phyloP scores from a whole-genome alignment of 2,329 filamentous ascomycete genomes.

The Fusarium floridanum region DNA sequence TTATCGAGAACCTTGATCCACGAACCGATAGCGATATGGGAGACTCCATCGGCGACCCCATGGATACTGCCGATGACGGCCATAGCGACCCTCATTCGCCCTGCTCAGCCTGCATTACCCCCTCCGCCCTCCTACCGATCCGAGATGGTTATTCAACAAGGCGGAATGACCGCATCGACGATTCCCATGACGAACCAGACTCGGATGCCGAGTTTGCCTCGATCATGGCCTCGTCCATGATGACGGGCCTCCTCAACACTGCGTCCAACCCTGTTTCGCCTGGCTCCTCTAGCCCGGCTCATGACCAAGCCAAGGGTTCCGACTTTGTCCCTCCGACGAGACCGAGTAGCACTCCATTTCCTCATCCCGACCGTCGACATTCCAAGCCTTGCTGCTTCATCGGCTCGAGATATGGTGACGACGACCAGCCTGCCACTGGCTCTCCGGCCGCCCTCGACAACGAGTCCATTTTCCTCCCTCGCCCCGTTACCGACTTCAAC shows the following conservation, averaged over 20 bases:
- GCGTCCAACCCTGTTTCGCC: conserved; percentile 68
- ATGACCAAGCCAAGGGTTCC: conserved; percentile 60
- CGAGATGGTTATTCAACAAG: conserved; percentile 40
- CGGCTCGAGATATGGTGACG: conserved; percentile 40
- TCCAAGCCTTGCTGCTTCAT: conserved; percentile 46
- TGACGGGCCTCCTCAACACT: conserved; percentile 53
- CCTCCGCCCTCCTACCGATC: conserved; percentile 42
- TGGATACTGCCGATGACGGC: conserved; percentile 43
- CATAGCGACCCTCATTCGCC: conserved; percentile 30
- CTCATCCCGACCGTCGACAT: conserved; percentile 64
- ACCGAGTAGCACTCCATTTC: conserved; percentile 72
- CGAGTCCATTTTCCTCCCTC: conserved; percentile 31
- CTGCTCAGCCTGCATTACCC: conserved; percentile 35
- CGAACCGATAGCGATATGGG: conserved; percentile 42
- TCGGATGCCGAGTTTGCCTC: conserved; percentile 52
- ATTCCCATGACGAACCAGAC: conserved; percentile 33
- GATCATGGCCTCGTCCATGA: conserved; percentile 54
- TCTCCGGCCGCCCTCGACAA: conserved; percentile 34
- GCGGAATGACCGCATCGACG: conserved; percentile 30
- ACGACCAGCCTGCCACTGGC: conserved; percentile 30
- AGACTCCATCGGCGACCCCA: conserved; percentile 43
- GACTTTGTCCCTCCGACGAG: conserved; percentile 56
- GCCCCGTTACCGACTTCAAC: conserved; percentile 55
- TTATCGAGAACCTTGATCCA: conserved; percentile 40
- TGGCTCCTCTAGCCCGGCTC: conserved; percentile 65